A percentile compares a stretch with the other conserved stretches of the same genome.
Conservation (phyloP, 768 basidiomycete species). For the Tricholoma furcatifolium region DNA sequence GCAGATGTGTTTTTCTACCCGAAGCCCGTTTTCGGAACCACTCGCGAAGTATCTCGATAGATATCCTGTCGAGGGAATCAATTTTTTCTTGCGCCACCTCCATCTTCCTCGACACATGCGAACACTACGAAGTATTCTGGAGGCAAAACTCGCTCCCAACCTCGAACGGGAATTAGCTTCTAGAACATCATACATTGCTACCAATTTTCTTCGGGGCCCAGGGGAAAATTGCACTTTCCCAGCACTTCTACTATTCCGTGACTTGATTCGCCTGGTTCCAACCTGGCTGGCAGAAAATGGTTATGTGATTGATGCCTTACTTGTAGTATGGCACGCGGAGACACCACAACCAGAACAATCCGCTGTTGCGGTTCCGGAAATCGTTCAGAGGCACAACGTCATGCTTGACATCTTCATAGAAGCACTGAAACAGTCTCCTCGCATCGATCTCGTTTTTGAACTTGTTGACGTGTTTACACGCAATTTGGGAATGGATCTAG, state of each 20-base stretch:
- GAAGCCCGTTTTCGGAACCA: constrained; percentile 91
- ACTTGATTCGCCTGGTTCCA: constrained; percentile 66
- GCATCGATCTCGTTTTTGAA: constrained; percentile 88
- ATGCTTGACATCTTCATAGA: constrained; percentile 78
- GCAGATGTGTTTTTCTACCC: constrained; percentile 84
- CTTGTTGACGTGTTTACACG: constrained; percentile 79
- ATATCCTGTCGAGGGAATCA: constrained; percentile 82
- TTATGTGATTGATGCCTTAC: constrained; percentile 66
- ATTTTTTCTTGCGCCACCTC: constrained; percentile 82
- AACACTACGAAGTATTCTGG: constrained; percentile 81
- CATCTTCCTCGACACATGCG: constrained; percentile 75
- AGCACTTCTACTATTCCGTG: constrained; percentile 73
- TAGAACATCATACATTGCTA: constrained; percentile 52
- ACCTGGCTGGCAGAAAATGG: constrained; percentile 71
- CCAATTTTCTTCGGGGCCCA: constrained; percentile 46
- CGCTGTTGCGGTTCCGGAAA: constrained; percentile 44
- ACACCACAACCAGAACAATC: constrained; percentile 42
- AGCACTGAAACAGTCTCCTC: constrained; percentile 64
- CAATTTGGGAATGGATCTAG: constrained; percentile 77
- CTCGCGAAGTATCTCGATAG: constrained; percentile 89
- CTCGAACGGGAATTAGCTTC: constrained; percentile 67
- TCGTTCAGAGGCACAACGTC: constrained; percentile 58
- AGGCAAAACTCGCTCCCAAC: constrained; percentile 75
- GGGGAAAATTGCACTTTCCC: constrained; percentile 58
- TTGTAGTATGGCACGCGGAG: constrained; percentile 70